Evolutionary conservation across 2,329 filamentous ascomycete genomes (phyloP).

Genomic region (Dendryphion nanum): DNA sequence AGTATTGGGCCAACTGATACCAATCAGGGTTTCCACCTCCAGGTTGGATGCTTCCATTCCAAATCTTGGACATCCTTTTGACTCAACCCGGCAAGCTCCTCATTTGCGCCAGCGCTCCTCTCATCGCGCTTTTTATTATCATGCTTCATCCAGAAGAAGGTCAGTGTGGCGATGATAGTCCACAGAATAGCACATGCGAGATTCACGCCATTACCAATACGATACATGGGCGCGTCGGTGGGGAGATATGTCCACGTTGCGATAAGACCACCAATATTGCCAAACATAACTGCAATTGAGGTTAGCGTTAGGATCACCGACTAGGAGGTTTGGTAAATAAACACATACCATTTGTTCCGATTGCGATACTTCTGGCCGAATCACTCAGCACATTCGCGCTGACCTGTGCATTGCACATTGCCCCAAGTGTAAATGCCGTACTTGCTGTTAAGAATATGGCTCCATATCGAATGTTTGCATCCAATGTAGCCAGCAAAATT

Average conservation of each 20-base stretch:
- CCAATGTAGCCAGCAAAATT: slow-evolving; percentile 60
- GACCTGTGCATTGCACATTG: slow-evolving; percentile 63
- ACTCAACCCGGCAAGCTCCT: slow-evolving; percentile 50
- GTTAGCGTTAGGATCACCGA: slow-evolving; percentile 58
- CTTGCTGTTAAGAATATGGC: slow-evolving; percentile 65
- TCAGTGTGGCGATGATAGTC: slow-evolving; percentile 45
- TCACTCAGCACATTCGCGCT: slow-evolving; percentile 70
- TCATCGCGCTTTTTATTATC: slow-evolving; percentile 59
- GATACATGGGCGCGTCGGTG: slow-evolving; percentile 61
- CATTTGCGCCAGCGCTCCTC: slow-evolving; percentile 48
- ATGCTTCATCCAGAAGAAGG: slow-evolving; percentile 56
- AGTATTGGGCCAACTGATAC: too few species aligned
- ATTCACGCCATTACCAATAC: slow-evolving; percentile 68
- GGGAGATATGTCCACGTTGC: slow-evolving; percentile 62
- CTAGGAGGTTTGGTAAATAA: not conserved
- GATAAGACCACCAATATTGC: slow-evolving; percentile 65
- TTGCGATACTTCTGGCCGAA: slow-evolving; percentile 50
- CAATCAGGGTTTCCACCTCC: not conserved
- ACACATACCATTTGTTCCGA: slow-evolving; percentile 12
- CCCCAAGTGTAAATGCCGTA: slow-evolving; percentile 60
- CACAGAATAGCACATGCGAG: slow-evolving; percentile 53
- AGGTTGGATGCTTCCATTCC: slow-evolving; percentile 53
- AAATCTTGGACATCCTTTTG: slow-evolving; percentile 56
- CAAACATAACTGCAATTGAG: slow-evolving; percentile 59
- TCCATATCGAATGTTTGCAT: slow-evolving; percentile 57